These are phyloP conservation scores for Laguncularia racemosa DNA, from an alignment of 345 rosid species.

Conservation along the genomic window DNA sequence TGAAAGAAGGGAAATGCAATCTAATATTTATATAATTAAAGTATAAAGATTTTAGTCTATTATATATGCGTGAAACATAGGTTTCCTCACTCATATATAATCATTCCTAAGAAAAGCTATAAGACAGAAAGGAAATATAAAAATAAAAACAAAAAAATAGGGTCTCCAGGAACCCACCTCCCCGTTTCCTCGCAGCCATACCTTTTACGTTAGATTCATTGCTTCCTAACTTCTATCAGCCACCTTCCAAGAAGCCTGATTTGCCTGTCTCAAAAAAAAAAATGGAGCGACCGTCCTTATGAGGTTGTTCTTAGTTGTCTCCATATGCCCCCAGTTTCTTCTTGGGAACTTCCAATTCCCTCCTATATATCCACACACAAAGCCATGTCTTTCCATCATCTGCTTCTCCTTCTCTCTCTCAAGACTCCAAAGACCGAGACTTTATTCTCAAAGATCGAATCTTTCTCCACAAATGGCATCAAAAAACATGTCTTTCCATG, in stretches of 20 bases:
- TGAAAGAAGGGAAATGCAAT: too few relatives aligned
- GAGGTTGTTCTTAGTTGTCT: slow-evolving; percentile 43
- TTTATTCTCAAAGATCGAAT: slow-evolving; percentile 4
- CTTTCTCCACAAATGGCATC: slow-evolving; percentile 29
- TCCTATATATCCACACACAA: slow-evolving; percentile 10
- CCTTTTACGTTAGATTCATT: too few relatives aligned
- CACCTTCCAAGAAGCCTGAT: neutral
- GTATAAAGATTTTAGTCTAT: too few relatives aligned
- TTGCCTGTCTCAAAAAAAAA: slow-evolving; percentile 1
- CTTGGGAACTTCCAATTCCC: slow-evolving; percentile 40
- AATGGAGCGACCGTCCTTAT: neutral
- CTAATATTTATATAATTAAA: too few relatives aligned
- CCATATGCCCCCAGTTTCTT: slow-evolving; percentile 32
- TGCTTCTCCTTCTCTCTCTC: neutral
- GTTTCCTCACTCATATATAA: too few relatives aligned
- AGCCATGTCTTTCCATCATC: neutral
- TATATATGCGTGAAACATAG: too few relatives aligned
- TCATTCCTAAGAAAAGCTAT: too few relatives aligned
- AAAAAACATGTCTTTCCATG: slow-evolving; percentile 38
- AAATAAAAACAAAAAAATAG: too few relatives aligned
- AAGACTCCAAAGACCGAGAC: neutral
- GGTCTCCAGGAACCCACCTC: too few relatives aligned
- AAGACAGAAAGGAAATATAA: too few relatives aligned
- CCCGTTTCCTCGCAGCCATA: too few relatives aligned
- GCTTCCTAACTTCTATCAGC: too few relatives aligned